Evolutionary conservation across 2,329 filamentous ascomycete genomes (phyloP).

Genomic region (Anthostomella pinea): DNA sequence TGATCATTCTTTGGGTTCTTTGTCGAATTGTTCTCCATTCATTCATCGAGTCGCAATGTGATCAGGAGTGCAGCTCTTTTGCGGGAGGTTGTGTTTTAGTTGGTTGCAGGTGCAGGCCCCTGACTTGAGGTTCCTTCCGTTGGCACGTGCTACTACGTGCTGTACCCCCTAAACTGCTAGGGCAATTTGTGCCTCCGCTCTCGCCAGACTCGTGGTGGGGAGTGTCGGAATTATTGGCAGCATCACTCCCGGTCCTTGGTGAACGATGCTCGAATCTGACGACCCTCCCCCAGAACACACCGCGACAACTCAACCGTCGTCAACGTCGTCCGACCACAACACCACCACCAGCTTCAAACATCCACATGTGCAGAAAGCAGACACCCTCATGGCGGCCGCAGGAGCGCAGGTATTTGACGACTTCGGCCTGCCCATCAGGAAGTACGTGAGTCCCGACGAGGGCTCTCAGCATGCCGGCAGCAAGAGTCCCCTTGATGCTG

Average conservation of each 20-base stretch:
- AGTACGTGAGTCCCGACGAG: slow-evolving; percentile 36
- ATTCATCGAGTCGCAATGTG: too few species aligned
- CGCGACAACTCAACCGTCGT: slow-evolving; percentile 3
- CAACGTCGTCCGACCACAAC: slow-evolving; percentile 24
- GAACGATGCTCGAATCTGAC: slow-evolving; percentile 11
- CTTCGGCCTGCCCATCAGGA: slow-evolving; percentile 66
- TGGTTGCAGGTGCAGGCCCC: neutral
- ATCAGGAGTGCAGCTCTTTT: too few species aligned
- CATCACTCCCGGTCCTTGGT: too few species aligned
- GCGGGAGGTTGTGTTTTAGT: slow-evolving; percentile 1
- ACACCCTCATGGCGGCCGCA: slow-evolving; percentile 30
- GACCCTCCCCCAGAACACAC: slow-evolving; percentile 9
- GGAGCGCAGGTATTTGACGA: slow-evolving; percentile 58
- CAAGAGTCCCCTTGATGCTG: slow-evolving; percentile 8
- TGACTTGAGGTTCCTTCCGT: neutral
- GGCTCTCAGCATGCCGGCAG: slow-evolving; percentile 8
- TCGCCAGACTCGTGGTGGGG: too few species aligned
- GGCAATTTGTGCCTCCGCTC: too few species aligned
- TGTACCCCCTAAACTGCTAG: too few species aligned
- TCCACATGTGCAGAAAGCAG: slow-evolving; percentile 30
- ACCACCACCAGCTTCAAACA: slow-evolving; percentile 9
- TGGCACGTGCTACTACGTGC: too few species aligned
- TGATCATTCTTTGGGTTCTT: too few species aligned
- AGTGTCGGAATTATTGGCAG: too few species aligned
- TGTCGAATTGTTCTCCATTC: too few species aligned